These are phyloP conservation scores for Fusarium tanahbumbuense DNA, from an alignment of 2,329 filamentous ascomycete species.

Conservation along the genomic window DNA sequence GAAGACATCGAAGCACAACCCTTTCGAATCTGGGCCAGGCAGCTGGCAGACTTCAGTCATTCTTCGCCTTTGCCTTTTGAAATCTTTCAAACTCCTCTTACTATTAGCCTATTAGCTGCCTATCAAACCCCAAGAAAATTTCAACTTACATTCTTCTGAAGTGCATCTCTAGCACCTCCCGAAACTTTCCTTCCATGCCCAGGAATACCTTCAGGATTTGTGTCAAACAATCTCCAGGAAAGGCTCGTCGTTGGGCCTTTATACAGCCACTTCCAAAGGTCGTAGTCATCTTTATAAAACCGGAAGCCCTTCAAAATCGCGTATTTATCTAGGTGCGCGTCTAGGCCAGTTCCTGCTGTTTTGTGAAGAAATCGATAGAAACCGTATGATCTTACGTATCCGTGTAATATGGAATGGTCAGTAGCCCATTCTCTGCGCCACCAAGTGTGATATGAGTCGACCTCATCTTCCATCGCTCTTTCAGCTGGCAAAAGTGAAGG, in stretches of 20 bases:
- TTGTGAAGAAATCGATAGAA: neutral
- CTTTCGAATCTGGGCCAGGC: too few species aligned
- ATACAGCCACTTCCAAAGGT: neutral
- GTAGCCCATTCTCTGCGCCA: neutral
- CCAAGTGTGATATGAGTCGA: neutral
- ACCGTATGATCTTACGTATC: neutral
- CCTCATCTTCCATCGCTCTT: neutral
- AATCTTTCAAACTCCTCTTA: neutral
- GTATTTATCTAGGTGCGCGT: neutral
- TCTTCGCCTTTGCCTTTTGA: neutral
- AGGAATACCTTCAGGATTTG: neutral
- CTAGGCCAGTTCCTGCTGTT: neutral
- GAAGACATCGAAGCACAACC: neutral
- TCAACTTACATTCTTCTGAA: neutral
- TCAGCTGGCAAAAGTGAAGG: neutral
- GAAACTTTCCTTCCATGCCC: neutral
- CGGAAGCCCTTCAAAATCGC: neutral
- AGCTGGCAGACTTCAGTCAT: neutral
- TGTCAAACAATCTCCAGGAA: neutral
- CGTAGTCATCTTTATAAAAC: neutral
- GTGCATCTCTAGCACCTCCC: neutral
- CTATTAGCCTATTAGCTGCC: neutral
- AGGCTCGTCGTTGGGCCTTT: neutral
- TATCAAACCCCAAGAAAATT: fast-evolving
- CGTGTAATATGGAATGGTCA: neutral